phyloP scores from a whole-genome alignment of 768 basidiomycete species.

The Aureoboletus auriporus region DNA sequence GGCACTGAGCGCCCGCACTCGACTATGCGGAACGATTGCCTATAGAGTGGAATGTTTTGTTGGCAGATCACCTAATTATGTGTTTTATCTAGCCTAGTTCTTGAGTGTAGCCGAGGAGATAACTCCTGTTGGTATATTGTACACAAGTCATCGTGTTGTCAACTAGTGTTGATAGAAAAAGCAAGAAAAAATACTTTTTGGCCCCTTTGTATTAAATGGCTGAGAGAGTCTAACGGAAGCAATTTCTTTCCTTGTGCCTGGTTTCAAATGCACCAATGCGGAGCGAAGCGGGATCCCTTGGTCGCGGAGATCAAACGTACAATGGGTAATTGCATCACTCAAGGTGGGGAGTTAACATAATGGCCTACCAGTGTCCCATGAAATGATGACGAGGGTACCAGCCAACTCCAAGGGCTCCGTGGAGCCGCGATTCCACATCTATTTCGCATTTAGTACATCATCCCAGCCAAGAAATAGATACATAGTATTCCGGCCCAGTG shows the following conservation, averaged over 20 bases:
- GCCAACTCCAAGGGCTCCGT: constrained; percentile 25
- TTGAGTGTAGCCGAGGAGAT: constrained; percentile 28
- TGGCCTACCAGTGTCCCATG: neutral
- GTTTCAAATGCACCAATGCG: constrained; percentile 5
- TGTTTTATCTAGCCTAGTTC: constrained; percentile 19
- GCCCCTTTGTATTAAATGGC: neutral
- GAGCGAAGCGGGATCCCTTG: constrained; percentile 1
- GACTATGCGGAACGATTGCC: constrained; percentile 5
- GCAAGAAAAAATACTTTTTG: constrained; percentile 12
- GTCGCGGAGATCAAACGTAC: constrained; percentile 31
- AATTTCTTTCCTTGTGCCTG: constrained; percentile 18
- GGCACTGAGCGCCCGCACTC: constrained; percentile 16
- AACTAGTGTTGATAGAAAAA: neutral
- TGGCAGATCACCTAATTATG: constrained; percentile 22
- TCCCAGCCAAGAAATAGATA: neutral
- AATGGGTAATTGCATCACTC: constrained; percentile 6
- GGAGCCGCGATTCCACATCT: constrained; percentile 9
- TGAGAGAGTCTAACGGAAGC: constrained; percentile 30
- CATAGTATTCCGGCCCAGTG: no score
- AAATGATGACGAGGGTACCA: constrained; percentile 1
- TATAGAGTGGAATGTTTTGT: constrained; percentile 8
- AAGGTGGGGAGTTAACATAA: neutral
- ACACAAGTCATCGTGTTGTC: constrained; percentile 2
- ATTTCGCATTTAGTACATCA: neutral
- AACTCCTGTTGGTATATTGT: constrained; percentile 17